Percentiles rank a stretch among this genome's conserved stretches.
Evolutionary conservation across 2,329 filamentous ascomycete species (phyloP).

Genomic region (Cadophora luteo-olivacea): DNA sequence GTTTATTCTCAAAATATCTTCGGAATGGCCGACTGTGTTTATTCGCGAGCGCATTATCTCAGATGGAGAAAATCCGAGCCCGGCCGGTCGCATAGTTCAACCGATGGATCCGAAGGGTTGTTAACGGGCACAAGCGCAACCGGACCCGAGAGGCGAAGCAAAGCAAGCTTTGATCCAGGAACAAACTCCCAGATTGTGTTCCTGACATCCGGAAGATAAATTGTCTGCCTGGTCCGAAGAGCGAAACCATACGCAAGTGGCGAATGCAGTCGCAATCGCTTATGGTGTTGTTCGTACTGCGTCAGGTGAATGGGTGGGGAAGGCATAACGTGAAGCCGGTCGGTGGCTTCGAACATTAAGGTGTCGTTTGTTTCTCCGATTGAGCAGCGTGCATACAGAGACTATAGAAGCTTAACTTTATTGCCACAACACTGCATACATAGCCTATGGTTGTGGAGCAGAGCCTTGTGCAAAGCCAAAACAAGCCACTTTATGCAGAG

Average conservation of each 20-base stretch:
- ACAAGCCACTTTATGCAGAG: neutral
- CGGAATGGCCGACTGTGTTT: neutral
- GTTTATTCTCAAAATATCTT: neutral
- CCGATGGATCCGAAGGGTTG: neutral
- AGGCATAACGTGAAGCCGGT: neutral
- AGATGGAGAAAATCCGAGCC: neutral
- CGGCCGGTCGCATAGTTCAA: neutral
- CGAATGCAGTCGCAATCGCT: constrained; percentile 3
- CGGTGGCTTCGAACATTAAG: neutral
- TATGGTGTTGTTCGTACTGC: neutral
- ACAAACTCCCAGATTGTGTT: neutral
- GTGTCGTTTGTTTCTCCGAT: neutral
- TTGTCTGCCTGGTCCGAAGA: neutral
- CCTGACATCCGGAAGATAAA: neutral
- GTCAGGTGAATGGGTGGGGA: constrained; percentile 5
- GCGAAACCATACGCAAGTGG: constrained; percentile 1
- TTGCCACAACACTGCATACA: neutral
- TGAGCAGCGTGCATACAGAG: neutral
- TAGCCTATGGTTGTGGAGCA: neutral
- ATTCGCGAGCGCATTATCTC: neutral
- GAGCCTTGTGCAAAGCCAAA: neutral
- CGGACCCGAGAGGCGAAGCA: neutral
- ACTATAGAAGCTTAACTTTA: neutral
- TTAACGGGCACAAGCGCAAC: neutral
- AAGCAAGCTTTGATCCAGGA: neutral